A percentile compares a stretch with the other conserved stretches of the same genome.
These are phyloP conservation scores for Bocquillonia castaneifolia DNA, from an alignment of 441 rosid species.

Conservation along the genomic window DNA sequence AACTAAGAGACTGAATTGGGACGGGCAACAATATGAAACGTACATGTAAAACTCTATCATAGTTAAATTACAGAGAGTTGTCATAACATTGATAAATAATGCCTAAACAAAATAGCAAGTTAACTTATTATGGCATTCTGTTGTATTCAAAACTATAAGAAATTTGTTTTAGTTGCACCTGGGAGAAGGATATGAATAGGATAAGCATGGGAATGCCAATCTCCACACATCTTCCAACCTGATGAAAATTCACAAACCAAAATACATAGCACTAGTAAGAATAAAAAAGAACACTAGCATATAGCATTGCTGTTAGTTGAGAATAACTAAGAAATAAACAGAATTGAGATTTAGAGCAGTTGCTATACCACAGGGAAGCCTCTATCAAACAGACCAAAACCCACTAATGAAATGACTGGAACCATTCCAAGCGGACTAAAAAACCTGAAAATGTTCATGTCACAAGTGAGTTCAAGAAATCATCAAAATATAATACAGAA, in stretches of 20 bases:
- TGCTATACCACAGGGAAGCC: slow-evolving; percentile 91
- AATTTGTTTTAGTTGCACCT: slow-evolving; percentile 40
- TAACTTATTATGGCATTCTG: not conserved
- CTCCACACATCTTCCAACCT: slow-evolving; percentile 91
- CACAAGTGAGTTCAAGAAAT: slow-evolving; percentile 1
- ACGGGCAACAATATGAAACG: not conserved
- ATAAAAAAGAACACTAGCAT: not conserved
- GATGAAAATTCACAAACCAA: slow-evolving; percentile 20
- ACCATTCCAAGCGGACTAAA: slow-evolving; percentile 98
- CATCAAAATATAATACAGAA: slow-evolving; percentile 1
- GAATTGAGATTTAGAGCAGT: slow-evolving; percentile 5
- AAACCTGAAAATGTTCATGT: slow-evolving; percentile 50
- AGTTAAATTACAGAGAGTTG: not conserved
- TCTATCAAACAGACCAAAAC: slow-evolving; percentile 94
- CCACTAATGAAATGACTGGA: slow-evolving; percentile 89
- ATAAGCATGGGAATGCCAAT: slow-evolving; percentile 92
- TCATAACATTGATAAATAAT: not conserved
- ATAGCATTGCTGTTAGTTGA: not conserved
- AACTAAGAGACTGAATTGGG: not conserved
- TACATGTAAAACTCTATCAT: not conserved
- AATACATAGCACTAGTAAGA: slow-evolving; percentile 6
- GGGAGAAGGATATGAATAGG: slow-evolving; percentile 77
- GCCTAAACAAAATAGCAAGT: not conserved
- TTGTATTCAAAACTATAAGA: not conserved
- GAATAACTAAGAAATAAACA: not conserved